These are phyloP conservation scores for Populus pruinosa DNA, from an alignment of 345 rosid species.

Conservation along the genomic window DNA sequence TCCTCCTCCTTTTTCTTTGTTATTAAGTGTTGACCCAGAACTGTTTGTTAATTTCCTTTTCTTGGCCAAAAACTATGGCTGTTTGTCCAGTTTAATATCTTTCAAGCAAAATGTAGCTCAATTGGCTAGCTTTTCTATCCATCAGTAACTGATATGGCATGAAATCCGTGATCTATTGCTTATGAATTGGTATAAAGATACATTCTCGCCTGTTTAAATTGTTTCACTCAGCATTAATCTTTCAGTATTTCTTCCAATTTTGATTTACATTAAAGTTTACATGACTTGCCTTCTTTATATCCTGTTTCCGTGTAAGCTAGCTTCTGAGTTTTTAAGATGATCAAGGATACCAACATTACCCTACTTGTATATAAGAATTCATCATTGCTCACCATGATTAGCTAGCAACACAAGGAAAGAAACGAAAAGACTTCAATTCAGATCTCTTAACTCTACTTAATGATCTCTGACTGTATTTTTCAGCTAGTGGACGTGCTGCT, in stretches of 20 bases:
- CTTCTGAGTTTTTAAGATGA: slow-evolving; percentile 5
- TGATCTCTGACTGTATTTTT: slow-evolving; percentile 10
- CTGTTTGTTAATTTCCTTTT: not conserved
- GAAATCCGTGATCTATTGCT: slow-evolving; percentile 20
- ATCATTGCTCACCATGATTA: not conserved
- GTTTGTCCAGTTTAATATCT: not conserved
- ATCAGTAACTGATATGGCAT: slow-evolving; percentile 12
- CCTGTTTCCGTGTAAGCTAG: not conserved
- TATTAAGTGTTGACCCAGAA: not conserved
- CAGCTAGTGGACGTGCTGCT: slow-evolving; percentile 76
- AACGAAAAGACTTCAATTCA: not conserved
- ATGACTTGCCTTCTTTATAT: slow-evolving; percentile 3
- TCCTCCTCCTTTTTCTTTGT: not conserved
- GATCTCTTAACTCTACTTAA: not conserved
- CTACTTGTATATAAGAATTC: not conserved
- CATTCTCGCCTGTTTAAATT: not conserved
- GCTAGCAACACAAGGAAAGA: not conserved
- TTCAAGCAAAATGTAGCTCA: slow-evolving; percentile 31
- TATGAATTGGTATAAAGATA: slow-evolving; percentile 11
- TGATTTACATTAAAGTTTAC: slow-evolving; percentile 4
- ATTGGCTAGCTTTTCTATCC: slow-evolving; percentile 7
- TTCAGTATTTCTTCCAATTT: slow-evolving; percentile 7
- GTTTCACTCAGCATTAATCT: slow-evolving; percentile 6
- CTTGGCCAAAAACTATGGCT: not conserved
- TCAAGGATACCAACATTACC: not conserved